Percentiles rank a stretch among this genome's conserved stretches.
phyloP scores from a whole-genome alignment of 305 asterid species.

The Fraxinus nigra region DNA sequence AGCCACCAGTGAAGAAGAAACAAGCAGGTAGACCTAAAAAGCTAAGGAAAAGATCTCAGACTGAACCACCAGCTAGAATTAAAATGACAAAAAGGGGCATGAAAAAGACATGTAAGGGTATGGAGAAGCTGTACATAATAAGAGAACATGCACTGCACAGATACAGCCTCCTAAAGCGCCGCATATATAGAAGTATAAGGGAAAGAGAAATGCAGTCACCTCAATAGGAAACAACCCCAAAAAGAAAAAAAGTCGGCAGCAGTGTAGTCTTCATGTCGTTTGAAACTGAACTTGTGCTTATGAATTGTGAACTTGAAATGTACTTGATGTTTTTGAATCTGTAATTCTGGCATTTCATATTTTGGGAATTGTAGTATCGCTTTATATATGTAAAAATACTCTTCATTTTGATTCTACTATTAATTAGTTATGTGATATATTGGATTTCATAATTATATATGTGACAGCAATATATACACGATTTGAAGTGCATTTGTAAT shows the following conservation, averaged over 20 bases:
- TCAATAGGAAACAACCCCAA: not conserved
- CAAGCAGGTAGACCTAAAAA: not conserved
- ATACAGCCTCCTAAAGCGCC: not conserved
- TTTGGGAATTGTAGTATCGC: not conserved
- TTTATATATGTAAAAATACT: not conserved
- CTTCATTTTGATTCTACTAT: not conserved
- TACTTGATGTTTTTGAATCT: not conserved
- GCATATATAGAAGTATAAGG: not conserved
- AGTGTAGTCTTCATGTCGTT: no score
- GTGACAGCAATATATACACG: not conserved
- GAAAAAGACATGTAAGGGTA: not conserved
- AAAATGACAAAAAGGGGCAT: not conserved
- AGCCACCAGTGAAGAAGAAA: not conserved
- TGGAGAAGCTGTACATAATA: not conserved
- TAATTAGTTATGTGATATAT: not conserved
- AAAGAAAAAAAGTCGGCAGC: no score
- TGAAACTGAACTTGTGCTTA: not conserved
- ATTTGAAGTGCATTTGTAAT: no score
- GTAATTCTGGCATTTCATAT: not conserved
- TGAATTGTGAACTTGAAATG: not conserved
- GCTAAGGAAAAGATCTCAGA: not conserved
- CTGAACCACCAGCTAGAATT: not conserved
- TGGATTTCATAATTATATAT: not conserved
- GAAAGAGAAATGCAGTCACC: not conserved
- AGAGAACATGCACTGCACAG: not conserved